These are phyloP conservation scores for Platanus orientalis DNA, from an alignment of 164 flowering plant species.

Conservation along the genomic window DNA sequence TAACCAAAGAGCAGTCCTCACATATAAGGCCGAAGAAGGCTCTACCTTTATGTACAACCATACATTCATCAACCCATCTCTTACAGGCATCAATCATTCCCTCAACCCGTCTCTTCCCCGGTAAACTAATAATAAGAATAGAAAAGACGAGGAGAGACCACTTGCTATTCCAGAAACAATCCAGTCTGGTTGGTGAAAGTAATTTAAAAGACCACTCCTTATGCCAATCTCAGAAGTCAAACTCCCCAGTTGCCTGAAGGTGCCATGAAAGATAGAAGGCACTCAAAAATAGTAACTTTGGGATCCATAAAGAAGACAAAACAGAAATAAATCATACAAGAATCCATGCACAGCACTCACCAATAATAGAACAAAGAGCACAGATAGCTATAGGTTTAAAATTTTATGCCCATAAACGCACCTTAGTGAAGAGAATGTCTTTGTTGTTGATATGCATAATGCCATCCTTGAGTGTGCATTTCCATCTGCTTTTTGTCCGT, in stretches of 20 bases:
- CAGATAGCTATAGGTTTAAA: neutral
- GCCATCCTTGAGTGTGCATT: slow-evolving; percentile 91
- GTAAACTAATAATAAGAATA: slow-evolving; percentile 14
- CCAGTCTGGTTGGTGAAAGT: slow-evolving; percentile 1
- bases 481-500: slow-evolving; percentile 96
- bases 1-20: slow-evolving; percentile 19
- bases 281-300: neutral
- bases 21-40: slow-evolving; percentile 23
- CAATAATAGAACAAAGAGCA: neutral
- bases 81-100: slow-evolving; percentile 16
- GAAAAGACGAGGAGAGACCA: slow-evolving; percentile 12
- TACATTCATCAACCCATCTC: slow-evolving; percentile 29
- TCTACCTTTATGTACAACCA: slow-evolving; percentile 45
- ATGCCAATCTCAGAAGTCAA: slow-evolving; percentile 59
- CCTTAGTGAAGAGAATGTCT: slow-evolving; percentile 94
- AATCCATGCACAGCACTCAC: neutral
- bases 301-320: neutral
- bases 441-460: slow-evolving; percentile 85
- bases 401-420: slow-evolving; percentile 10
- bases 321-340: neutral
- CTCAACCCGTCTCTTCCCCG: slow-evolving; percentile 16
- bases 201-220: neutral
- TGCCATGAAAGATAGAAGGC: neutral
- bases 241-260: slow-evolving; percentile 80
- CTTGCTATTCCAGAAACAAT: slow-evolving; percentile 15